Evolutionary conservation across 768 basidiomycete genomes (phyloP).

Genomic region (Favolaschia claudopus): DNA sequence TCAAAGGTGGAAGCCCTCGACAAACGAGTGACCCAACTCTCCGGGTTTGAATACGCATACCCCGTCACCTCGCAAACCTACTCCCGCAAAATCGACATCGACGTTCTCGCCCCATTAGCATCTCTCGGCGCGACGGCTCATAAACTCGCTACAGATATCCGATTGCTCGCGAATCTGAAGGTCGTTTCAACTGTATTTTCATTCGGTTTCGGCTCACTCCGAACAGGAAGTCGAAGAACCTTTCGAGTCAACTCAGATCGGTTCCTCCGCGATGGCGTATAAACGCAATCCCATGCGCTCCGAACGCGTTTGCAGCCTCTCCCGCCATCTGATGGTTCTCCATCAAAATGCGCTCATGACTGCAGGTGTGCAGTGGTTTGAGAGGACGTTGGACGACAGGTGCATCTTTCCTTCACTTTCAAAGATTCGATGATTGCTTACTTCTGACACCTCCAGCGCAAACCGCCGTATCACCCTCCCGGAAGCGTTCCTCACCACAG

Average conservation of each 20-base stretch:
- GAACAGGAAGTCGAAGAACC: conserved; percentile 95
- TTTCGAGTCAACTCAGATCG: conserved; percentile 98
- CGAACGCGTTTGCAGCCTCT: conserved; percentile 94
- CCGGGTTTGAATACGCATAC: conserved; percentile 93
- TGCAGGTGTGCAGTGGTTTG: conserved; percentile 95
- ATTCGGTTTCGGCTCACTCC: not conserved
- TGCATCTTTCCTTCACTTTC: conserved; percentile 32
- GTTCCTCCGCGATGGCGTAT: conserved; percentile 98
- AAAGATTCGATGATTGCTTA: not conserved
- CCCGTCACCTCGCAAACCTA: conserved; percentile 99
- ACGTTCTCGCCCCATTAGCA: conserved; percentile 89
- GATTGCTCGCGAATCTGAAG: conserved; percentile 94
- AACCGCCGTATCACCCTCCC: conserved; percentile 97
- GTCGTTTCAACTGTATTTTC: conserved; percentile 37
- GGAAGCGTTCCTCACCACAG: conserved; percentile 96
- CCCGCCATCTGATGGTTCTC: conserved; percentile 95
- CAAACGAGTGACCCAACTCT: conserved; percentile 86
- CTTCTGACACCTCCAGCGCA: conserved; percentile 60
- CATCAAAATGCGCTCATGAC: conserved; percentile 98
- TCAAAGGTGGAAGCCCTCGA: conserved; percentile 87
- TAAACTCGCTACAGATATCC: conserved; percentile 96
- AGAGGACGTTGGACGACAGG: conserved; percentile 97
- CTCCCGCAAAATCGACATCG: conserved; percentile 95
- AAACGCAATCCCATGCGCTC: conserved; percentile 99
- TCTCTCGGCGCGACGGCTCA: conserved; percentile 95